A percentile compares a stretch with the other conserved stretches of the same genome.
These are phyloP conservation scores for Neoscytalidium dimidiatum DNA, from an alignment of 2,329 filamentous ascomycete species.

Conservation along the genomic window DNA sequence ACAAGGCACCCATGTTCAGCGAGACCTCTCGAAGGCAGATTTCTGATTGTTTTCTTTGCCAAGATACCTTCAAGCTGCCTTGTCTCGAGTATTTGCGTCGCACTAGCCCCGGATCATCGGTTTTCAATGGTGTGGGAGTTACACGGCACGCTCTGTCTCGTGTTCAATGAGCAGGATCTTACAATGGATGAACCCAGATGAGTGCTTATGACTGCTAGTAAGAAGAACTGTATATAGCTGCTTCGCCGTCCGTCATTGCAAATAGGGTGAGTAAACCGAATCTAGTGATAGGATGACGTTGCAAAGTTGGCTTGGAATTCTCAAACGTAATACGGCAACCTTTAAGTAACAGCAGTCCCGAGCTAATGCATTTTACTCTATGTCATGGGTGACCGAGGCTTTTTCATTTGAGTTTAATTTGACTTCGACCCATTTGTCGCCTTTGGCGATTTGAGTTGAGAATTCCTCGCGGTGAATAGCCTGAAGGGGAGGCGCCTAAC, in stretches of 20 bases:
- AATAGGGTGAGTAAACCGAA: background rate
- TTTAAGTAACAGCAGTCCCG: background rate
- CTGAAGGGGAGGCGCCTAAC: background rate
- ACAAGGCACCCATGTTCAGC: no score
- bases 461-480: background rate
- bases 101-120: background rate
- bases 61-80: background rate
- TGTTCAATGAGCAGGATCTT: background rate
- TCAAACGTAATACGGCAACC: background rate
- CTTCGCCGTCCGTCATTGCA: background rate
- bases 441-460: background rate
- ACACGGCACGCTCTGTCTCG: background rate
- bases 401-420: no score
- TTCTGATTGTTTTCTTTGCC: background rate
- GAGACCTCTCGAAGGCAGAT: background rate
- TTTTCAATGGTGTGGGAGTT: background rate
- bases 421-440: background rate
- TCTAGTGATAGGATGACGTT: background rate
- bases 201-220: background rate
- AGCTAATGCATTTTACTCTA: background rate
- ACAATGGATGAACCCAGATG: background rate
- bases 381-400: no score
- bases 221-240: background rate
- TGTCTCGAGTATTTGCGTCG: background rate
- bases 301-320: background rate